Evolutionary conservation across 768 basidiomycete species (phyloP).

Genomic region (Rhizopogon roseolus): DNA sequence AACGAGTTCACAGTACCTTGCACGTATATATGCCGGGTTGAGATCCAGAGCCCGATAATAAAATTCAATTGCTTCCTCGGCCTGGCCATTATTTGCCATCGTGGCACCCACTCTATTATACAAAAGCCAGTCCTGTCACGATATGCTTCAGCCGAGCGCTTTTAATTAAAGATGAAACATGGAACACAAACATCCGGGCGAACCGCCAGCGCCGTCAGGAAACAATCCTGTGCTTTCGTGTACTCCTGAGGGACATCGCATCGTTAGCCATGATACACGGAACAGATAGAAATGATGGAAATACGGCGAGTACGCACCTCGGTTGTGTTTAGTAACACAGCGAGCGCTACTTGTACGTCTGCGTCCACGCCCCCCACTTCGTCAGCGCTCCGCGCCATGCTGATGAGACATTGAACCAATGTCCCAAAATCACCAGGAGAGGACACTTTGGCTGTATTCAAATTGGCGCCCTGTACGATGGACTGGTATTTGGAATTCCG

Average conservation of each 20-base stretch:
- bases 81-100: slow-evolving; percentile 81
- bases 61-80: slow-evolving; percentile 80
- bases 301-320: slow-evolving; percentile 50
- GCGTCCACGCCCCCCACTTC: slow-evolving; percentile 70
- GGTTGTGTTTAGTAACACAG: slow-evolving; percentile 86
- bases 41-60: slow-evolving; percentile 84
- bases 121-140: slow-evolving; percentile 76
- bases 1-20: slow-evolving; percentile 45
- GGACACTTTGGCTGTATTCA: slow-evolving; percentile 21
- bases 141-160: background rate
- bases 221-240: slow-evolving; percentile 90
- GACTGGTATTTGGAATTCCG: slow-evolving; percentile 53
- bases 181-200: slow-evolving; percentile 69
- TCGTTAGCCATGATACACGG: background rate
- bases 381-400: slow-evolving; percentile 60
- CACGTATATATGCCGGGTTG: slow-evolving; percentile 87
- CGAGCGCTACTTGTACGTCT: slow-evolving; percentile 93
- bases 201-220: slow-evolving; percentile 80
- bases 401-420: slow-evolving; percentile 75
- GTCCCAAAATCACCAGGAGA: slow-evolving; percentile 33
- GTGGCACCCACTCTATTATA: slow-evolving; percentile 95
- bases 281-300: background rate
- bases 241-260: slow-evolving; percentile 61
- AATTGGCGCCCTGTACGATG: slow-evolving; percentile 35
- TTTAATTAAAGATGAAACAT: background rate